Evolutionary conservation across 140 eudicot genomes (phyloP).

Genomic region (Bidens hawaiensis): DNA sequence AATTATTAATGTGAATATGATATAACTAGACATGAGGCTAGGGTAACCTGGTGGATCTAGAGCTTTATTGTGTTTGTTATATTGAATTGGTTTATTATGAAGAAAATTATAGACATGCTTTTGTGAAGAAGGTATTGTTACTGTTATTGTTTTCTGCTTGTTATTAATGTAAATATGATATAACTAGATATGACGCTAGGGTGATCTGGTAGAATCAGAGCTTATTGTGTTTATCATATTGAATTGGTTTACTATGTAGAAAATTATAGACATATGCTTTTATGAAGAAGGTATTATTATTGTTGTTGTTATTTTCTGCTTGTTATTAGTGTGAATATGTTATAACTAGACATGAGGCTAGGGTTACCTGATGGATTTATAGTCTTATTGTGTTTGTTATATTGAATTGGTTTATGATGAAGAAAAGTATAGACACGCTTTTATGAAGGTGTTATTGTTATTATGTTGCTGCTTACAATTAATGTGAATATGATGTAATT

Average conservation of each 20-base stretch:
- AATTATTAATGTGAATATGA: background rate
- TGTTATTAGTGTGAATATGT: background rate
- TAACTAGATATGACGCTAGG: background rate
- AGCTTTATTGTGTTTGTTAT: background rate
- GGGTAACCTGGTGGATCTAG: background rate
- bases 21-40: background rate
- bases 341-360: background rate
- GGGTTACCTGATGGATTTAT: background rate
- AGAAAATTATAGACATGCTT: too few species aligned
- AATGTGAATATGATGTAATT: background rate
- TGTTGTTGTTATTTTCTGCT: too few species aligned
- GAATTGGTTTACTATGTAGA: too few species aligned
- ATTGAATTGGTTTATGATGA: too few species aligned
- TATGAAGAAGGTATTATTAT: too few species aligned
- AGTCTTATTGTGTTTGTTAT: background rate
- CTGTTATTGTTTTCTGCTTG: background rate
- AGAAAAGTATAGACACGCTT: too few species aligned
- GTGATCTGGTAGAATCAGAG: background rate
- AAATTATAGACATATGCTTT: too few species aligned
- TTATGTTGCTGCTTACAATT: too few species aligned
- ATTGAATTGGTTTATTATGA: too few species aligned
- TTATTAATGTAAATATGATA: too few species aligned
- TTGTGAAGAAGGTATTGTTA: constrained; percentile 48
- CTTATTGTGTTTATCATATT: too few species aligned
- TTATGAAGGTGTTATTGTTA: too few species aligned